Evolutionary conservation across 495 filamentous ascomycete species (phyloP), one percentile per base, ranked within the genome.

Genomic region (Jackrogersella minutella): DNA sequence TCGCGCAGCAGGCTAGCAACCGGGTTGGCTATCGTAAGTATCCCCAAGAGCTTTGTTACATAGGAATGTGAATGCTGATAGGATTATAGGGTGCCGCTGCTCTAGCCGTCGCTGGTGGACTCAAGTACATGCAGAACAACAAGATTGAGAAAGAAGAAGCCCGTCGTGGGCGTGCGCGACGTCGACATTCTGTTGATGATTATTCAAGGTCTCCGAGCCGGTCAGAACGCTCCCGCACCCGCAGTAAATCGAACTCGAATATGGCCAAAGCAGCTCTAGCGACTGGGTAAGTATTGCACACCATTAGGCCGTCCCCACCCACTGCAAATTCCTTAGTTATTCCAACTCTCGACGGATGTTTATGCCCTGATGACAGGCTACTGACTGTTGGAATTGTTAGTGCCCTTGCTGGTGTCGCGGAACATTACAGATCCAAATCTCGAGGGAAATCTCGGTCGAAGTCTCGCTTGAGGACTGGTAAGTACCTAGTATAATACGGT

Each of bases 241-340:
- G 73, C 46, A 77, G 81, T 75, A 84, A 88, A 76, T 88, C 91
- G 61, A 87, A 86, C 37, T 49, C 91, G 64, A 87, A 86, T 33
- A 85, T 92, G 47, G 92, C 91, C 33, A 91, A 91, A 69, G 92
- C 88, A 49, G 93, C 88, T 62, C 74, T 90, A 36, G 93, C 90
- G 22, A 90, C 90, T 55, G 91, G 93, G 72, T 74, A 53, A 73
- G 70, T 69, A 53, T 62, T 47, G 22, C 16, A 13, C 1, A 16
- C 33, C n/a, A 44, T 44, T 30, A 14, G 36, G 21, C 5, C n/a
- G 14, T 9, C 28, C 53, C 13, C 36, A 0, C 33, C 58, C 9
- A 19, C 7, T 30, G 17, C 8, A 7, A 7, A 2, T 17, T 28
- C 30, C 14, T 46, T 22, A 21, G 8, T 22, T 28, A 59, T 28